Percentiles rank a stretch among this genome's conserved stretches.
phyloP scores from a whole-genome alignment of 352 stramenopile species.

The Thraustochytrium sp. region DNA sequence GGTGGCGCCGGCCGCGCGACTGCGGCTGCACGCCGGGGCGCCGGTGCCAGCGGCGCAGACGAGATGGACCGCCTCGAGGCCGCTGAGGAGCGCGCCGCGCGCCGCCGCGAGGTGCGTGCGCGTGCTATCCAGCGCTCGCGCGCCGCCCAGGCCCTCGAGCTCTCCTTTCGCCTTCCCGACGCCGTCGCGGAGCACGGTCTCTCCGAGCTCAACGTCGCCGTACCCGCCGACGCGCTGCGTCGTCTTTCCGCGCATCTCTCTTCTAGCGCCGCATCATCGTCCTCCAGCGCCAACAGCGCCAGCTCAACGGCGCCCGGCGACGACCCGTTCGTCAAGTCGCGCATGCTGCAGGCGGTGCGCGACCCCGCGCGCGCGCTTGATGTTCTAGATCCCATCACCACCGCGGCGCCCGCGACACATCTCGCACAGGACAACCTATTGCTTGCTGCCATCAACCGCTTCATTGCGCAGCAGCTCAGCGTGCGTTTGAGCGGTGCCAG shows the following conservation, averaged over 20 bases:
- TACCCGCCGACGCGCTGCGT: not conserved
- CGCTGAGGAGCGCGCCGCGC: not conserved
- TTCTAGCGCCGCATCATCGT: not conserved
- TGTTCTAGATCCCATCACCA: not conserved
- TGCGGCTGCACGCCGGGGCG: too few relatives aligned
- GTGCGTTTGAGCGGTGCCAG: conserved; percentile 7
- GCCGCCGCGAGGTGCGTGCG: not conserved
- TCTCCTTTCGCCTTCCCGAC: not conserved
- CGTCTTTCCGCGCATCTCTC: not conserved
- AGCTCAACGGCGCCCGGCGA: too few relatives aligned
- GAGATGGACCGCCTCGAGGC: not conserved
- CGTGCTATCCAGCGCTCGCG: not conserved
- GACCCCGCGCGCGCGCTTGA: not conserved
- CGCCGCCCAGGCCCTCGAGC: not conserved
- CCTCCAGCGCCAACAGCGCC: too few relatives aligned
- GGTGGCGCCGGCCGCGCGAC: too few relatives aligned
- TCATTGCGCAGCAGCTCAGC: conserved; percentile 19
- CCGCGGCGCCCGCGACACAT: not conserved
- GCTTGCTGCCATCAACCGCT: conserved; percentile 22
- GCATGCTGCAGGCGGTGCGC: not conserved
- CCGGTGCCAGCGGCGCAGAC: not conserved
- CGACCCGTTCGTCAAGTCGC: not conserved
- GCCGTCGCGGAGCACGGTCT: not conserved
- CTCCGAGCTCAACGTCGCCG: not conserved
- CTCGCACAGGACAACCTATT: not conserved